Conservation (phyloP, 2,329 filamentous ascomycete species). For the Exophiala lecanii-corni region DNA sequence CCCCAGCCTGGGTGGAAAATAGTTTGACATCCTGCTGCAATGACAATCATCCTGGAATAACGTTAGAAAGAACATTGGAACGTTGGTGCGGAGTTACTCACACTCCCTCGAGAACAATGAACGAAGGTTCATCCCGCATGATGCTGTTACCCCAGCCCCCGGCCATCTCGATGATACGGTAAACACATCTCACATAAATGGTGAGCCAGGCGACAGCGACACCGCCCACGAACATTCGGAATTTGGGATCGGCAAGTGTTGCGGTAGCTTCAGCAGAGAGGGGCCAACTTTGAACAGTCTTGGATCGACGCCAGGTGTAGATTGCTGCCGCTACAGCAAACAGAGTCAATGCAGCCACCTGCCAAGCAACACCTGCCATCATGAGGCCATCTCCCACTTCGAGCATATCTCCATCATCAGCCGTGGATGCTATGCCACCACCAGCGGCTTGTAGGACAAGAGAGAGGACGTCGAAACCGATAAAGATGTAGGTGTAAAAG, state of each 20-base stretch:
- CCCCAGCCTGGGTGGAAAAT: conserved; percentile 23
- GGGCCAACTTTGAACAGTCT: conserved; percentile 4
- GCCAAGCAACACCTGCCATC: conserved; percentile 54
- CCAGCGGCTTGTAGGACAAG: conserved; percentile 56
- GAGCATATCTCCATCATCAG: conserved; percentile 35
- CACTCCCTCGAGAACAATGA: conserved; percentile 48
- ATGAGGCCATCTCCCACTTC: conserved; percentile 52
- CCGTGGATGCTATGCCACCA: conserved; percentile 51
- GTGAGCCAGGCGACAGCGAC: conserved; percentile 33
- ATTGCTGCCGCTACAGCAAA: conserved; percentile 20
- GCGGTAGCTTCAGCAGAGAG: conserved; percentile 9
- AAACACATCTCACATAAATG: conserved; percentile 46
- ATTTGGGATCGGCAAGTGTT: conserved; percentile 13
- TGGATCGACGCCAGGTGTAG: conserved; percentile 11
- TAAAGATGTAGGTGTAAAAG: conserved; percentile 57
- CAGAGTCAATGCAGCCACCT: conserved; percentile 48
- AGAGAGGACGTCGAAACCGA: conserved; percentile 55
- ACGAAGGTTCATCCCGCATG: conserved; percentile 46
- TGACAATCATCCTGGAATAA: conserved; percentile 15
- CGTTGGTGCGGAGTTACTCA: too few species aligned
- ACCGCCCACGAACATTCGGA: conserved; percentile 18
- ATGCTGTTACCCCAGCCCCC: conserved; percentile 43
- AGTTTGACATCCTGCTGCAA: conserved; percentile 17
- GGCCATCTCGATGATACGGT: conserved; percentile 47
- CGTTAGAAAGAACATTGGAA: too few species aligned